Evolutionary conservation across 164 flowering plant species (phyloP).

Genomic region (Vitis rotundifolia): DNA sequence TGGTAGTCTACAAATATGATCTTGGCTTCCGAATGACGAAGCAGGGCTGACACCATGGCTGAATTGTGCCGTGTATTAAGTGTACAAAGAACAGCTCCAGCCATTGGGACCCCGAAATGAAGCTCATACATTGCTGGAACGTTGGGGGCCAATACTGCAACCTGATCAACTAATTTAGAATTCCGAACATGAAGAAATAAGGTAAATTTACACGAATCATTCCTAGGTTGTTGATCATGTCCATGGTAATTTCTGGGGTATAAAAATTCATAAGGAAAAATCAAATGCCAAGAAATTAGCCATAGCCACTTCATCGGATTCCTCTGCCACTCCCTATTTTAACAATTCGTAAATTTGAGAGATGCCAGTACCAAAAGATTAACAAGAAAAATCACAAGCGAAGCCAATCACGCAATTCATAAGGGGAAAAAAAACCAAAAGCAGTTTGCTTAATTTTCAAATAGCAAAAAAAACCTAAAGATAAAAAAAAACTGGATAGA

Average conservation of each 20-base stretch:
- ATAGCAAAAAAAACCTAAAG: too few species aligned
- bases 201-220: too few species aligned
- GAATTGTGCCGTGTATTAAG: constrained; percentile 57
- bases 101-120: constrained; percentile 77
- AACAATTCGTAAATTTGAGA: too few species aligned
- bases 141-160: constrained; percentile 62
- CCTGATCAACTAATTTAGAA: constrained; percentile 28
- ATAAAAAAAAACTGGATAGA: too few species aligned
- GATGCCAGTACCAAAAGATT: too few species aligned
- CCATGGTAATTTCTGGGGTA: background rate
- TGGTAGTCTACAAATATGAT: constrained; percentile 41
- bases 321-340: too few species aligned
- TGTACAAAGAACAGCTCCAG: constrained; percentile 63
- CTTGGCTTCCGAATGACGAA: constrained; percentile 51
- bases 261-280: background rate
- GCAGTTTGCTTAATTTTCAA: too few species aligned
- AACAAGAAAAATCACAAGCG: too few species aligned
- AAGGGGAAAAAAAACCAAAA: too few species aligned
- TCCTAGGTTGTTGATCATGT: background rate
- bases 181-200: too few species aligned
- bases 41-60: constrained; percentile 36
- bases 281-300: too few species aligned
- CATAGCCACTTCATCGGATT: background rate
- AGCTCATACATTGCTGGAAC: constrained; percentile 63
- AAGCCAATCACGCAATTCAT: too few species aligned